Evolutionary conservation across 2,329 filamentous ascomycete species (phyloP).

Genomic region (Ilyonectria sp.): DNA sequence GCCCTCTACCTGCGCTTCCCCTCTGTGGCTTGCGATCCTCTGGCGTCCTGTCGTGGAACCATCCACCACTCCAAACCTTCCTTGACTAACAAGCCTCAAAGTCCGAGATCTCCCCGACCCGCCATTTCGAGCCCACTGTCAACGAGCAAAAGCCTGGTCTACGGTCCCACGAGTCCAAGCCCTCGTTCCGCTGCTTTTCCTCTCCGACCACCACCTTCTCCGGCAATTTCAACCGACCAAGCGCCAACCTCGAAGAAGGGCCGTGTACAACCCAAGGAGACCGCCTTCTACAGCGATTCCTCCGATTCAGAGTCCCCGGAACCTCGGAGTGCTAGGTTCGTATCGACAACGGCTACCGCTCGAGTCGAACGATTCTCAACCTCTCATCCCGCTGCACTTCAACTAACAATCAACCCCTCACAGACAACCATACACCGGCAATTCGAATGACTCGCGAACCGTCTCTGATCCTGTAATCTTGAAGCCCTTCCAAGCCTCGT

Average conservation of each 20-base stretch:
- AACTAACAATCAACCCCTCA: conserved; percentile 31
- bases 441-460: conserved; percentile 67
- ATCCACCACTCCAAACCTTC: conserved; percentile 30
- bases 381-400: neutral
- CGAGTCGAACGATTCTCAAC: conserved; percentile 13
- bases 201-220: conserved; percentile 47
- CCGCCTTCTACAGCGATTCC: conserved; percentile 56
- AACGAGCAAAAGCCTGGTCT: conserved; percentile 59
- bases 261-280: conserved; percentile 40
- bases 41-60: conserved; percentile 48
- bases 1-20: conserved; percentile 41
- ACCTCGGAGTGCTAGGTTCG: conserved; percentile 52
- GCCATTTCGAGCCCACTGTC: conserved; percentile 66
- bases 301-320: conserved; percentile 54
- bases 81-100: conserved; percentile 42
- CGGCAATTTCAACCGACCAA: conserved; percentile 37
- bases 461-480: conserved; percentile 60
- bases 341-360: conserved; percentile 30
- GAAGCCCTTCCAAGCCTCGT: conserved; percentile 60
- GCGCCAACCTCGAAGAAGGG: conserved; percentile 32
- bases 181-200: conserved; percentile 48
- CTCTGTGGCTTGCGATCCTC: conserved; percentile 32
- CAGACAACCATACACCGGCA: conserved; percentile 47
- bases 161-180: conserved; percentile 60
- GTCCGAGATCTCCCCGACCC: conserved; percentile 63